Evolutionary conservation across 768 basidiomycete species (phyloP), one percentile per base, ranked within the genome.

Genomic region (Leccinum broughii): DNA sequence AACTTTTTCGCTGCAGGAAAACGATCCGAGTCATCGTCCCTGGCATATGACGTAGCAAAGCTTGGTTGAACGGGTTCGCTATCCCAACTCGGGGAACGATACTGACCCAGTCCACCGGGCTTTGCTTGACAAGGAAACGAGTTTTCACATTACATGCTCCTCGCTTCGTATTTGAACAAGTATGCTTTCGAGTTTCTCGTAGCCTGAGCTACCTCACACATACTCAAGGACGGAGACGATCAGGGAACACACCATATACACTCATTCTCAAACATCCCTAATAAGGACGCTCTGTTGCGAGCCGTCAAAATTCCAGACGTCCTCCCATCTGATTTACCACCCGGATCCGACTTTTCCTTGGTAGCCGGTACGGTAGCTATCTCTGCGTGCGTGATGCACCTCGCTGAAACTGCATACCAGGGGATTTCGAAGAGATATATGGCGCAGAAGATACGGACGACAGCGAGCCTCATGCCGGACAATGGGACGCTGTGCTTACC

Each of bases 401-500:
- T 17, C 37, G 15, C 46, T 41, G 30, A 30, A 60, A 24, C 50
- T 50, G 3, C 14, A 65, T 10, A 64, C 57, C 69, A 84, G 93
- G 94, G 34, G 95, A 98, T 67, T 97, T 96, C 68, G 92, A 95
- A 67, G 95, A 96, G 67, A 87, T 96, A 17, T 98, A 96, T 68
- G 92, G 91, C 0, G 64, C 68, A 1, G 75, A 77, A 24, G 78
- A 83, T 8, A 75, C 77, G 44, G 75, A 81, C 34, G 78, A 81
- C 10, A 76, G 79, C 32, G 87, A 89, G 62, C 85, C 88, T 4
- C 90, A 93, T 54, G 77, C 83, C 3, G 92, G 89, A 11, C 74
- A 84, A 65, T 98, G 93, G 93, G 87, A 96, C 65, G 91, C 90
- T 0, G 82, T 98, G 7, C 73, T 97, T 64, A 98, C 95, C 2